A percentile compares a stretch with the other conserved stretches of the same genome.
Conservation (phyloP, 768 basidiomycete species). For the Phlegmacium glaucopus region DNA sequence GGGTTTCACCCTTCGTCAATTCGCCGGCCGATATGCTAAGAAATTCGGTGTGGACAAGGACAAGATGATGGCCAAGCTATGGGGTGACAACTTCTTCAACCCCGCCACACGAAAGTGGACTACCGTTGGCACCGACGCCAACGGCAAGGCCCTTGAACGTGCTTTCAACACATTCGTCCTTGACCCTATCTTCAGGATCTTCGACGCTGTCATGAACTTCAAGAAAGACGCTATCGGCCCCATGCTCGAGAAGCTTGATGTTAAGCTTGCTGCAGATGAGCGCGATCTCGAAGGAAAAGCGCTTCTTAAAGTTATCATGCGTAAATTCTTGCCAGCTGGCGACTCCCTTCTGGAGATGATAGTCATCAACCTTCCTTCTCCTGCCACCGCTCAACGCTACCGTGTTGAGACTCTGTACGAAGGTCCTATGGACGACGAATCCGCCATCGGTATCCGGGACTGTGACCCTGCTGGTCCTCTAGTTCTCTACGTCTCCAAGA, state of each 20-base stretch:
- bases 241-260: constrained; percentile 95
- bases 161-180: constrained; percentile 98
- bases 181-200: constrained; percentile 98
- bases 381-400: constrained; percentile 94
- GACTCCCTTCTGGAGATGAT: constrained; percentile 99
- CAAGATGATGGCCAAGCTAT: constrained; percentile 96
- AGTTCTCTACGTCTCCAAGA: constrained; percentile 98
- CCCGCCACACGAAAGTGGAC: constrained; percentile 96
- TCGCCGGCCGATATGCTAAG: constrained; percentile 91
- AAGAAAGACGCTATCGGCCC: constrained; percentile 84
- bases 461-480: constrained; percentile 96
- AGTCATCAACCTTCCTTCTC: constrained; percentile 98
- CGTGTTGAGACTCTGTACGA: constrained; percentile 99
- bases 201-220: constrained; percentile 99
- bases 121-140: constrained; percentile 65
- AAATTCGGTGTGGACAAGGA: constrained; percentile 99
- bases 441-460: constrained; percentile 96
- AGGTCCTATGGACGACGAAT: constrained; percentile 99
- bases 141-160: constrained; percentile 93
- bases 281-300: constrained; percentile 93
- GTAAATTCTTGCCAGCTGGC: constrained; percentile 99
- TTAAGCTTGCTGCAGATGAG: constrained; percentile 86
- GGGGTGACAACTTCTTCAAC: constrained; percentile 99
- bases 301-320: constrained; percentile 97
- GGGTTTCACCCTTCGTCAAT: constrained; percentile 99